Evolutionary conservation across 2,329 filamentous ascomycete species (phyloP).

Genomic region (Verticillium isaacii): DNA sequence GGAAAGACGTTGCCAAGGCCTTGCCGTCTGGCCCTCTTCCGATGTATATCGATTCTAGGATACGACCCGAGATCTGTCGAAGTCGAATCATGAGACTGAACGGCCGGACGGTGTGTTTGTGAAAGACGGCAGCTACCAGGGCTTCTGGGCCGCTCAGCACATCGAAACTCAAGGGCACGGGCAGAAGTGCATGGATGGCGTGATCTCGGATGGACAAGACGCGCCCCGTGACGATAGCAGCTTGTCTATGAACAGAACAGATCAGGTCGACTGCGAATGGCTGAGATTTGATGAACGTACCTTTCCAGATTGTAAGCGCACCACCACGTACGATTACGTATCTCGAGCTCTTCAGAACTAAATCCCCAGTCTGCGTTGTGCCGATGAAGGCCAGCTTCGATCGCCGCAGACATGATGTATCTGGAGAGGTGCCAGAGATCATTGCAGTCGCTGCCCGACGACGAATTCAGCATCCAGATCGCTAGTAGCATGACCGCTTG

Average conservation of each 20-base stretch:
- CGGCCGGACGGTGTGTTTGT: constrained; percentile 8
- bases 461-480: constrained; percentile 19
- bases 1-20: constrained; percentile 14
- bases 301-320: constrained; percentile 16
- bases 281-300: neutral
- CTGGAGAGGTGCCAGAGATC: constrained; percentile 21
- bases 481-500: constrained; percentile 16
- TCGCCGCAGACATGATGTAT: constrained; percentile 19
- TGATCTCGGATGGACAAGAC: constrained; percentile 18
- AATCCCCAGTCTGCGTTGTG: constrained; percentile 15
- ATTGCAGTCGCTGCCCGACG: constrained; percentile 12
- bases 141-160: constrained; percentile 8
- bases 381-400: constrained; percentile 18
- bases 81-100: constrained; percentile 13
- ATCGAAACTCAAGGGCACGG: constrained; percentile 10
- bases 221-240: constrained; percentile 17
- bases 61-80: constrained; percentile 15
- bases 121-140: constrained; percentile 6
- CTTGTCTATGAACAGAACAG: constrained; percentile 4
- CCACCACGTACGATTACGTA: constrained; percentile 18
- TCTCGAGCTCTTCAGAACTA: constrained; percentile 14
- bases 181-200: constrained; percentile 15
- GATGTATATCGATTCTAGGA: constrained; percentile 19
- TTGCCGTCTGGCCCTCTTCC: constrained; percentile 15
- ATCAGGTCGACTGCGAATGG: neutral